A percentile compares a stretch with the other conserved stretches of the same genome.
These are phyloP conservation scores for Tetradesmus obliquus DNA, from an alignment of 139 green algal genomes.

Conservation along the genomic window DNA sequence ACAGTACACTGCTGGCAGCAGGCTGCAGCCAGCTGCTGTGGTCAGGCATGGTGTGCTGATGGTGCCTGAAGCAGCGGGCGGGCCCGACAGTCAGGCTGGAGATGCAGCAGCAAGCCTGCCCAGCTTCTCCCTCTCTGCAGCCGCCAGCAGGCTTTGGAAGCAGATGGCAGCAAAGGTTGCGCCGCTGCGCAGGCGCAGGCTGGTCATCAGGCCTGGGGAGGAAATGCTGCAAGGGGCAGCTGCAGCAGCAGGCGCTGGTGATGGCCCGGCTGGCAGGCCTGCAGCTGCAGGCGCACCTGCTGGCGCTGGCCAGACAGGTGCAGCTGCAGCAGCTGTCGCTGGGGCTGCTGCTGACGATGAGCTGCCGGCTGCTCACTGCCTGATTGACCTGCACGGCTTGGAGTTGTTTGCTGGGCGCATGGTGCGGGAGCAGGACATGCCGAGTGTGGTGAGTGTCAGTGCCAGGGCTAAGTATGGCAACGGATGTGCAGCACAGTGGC, in stretches of 20 bases:
- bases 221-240: not conserved
- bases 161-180: not conserved
- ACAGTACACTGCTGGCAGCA: not conserved
- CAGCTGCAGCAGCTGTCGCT: constrained; percentile 9
- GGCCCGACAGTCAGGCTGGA: not conserved
- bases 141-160: constrained; percentile 2
- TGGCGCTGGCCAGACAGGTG: not conserved
- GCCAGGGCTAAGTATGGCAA: no score
- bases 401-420: constrained; percentile 33
- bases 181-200: not conserved
- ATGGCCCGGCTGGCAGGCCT: no score
- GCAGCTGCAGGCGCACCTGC: not conserved
- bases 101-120: constrained; percentile 1
- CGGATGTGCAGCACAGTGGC: not conserved
- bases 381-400: constrained; percentile 39
- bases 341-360: not conserved
- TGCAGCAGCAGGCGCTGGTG: not conserved
- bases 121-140: not conserved
- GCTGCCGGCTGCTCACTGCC: not conserved
- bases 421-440: not conserved
- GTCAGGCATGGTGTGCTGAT: constrained; percentile 32
- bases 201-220: constrained; percentile 16
- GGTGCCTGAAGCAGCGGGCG: not conserved
- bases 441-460: not conserved
- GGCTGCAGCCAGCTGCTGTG: constrained; percentile 12